Evolutionary conservation across 805 yeast genomes (phyloP).

Genomic region (Kurtzmaniella fragi): DNA sequence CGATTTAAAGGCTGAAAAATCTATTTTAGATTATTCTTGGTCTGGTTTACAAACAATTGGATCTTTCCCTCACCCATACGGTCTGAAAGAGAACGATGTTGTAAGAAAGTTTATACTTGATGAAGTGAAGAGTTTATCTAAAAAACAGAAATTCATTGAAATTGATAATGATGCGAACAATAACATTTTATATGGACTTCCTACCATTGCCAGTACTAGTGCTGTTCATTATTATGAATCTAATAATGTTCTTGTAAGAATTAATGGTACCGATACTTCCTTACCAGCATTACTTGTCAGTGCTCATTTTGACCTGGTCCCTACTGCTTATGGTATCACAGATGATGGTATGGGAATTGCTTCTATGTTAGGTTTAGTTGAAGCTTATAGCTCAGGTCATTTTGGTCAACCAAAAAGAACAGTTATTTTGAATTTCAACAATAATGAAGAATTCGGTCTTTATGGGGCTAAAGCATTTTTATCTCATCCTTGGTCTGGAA

Average conservation of each 20-base stretch:
- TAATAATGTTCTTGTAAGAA: conserved; percentile 70
- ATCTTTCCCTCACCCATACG: conserved; percentile 67
- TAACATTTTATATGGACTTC: conserved; percentile 47
- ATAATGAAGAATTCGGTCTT: conserved; percentile 85
- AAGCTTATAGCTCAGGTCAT: conserved; percentile 30
- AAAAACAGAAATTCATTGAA: conserved; percentile 27
- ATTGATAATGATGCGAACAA: conserved; percentile 39
- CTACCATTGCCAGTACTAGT: conserved; percentile 39
- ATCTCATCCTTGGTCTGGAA: conserved; percentile 64
- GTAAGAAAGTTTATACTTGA: conserved; percentile 50
- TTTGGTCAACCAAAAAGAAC: conserved; percentile 61
- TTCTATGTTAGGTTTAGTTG: conserved; percentile 65
- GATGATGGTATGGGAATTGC: conserved; percentile 92
- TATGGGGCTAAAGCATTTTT: conserved; percentile 75
- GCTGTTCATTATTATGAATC: conserved; percentile 75
- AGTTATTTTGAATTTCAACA: conserved; percentile 78
- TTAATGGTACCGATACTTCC: conserved; percentile 55
- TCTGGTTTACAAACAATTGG: conserved; percentile 66
- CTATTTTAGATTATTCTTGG: conserved; percentile 52
- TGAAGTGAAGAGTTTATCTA: conserved; percentile 36
- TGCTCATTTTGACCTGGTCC: conserved; percentile 88
- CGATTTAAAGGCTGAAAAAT: conserved; percentile 28
- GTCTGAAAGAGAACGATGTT: conserved; percentile 65
- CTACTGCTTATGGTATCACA: conserved; percentile 81
- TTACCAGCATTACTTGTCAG: conserved; percentile 70